Evolutionary conservation across 768 basidiomycete species (phyloP), one percentile per base, ranked within the genome.

Genomic region (Piloderma croceum): DNA sequence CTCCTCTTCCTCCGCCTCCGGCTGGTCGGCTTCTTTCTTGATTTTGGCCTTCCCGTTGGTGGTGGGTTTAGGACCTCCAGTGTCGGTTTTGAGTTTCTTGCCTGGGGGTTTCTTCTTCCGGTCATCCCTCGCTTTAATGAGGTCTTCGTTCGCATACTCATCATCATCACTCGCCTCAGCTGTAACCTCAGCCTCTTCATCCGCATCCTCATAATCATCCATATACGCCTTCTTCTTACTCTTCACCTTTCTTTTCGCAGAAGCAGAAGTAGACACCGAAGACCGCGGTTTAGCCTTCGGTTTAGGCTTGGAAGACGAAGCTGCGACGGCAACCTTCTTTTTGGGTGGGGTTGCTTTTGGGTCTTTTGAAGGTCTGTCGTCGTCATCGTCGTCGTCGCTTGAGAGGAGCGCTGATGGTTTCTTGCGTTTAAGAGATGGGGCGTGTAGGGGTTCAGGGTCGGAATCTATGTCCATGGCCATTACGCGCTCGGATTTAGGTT

Each of bases 371-470:
- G 50, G 49, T 5, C 34, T 25, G 5, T 58, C 38, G 20, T 53
- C 50, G 24, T 62, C 62, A 12, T 67, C 68, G 12, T 69, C 66
- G 18, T 68, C 68, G 22, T 70, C 69, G 41, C 64, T 69, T 2
- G 64, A 62, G 10, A 63, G 38, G 11, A 68, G 33, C 6, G 60
- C 53, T 3, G 54, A 38, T 3, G 47, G 29, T 39, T 62, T 62
- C 50, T 63, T 65, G 19, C 62, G 61, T 38, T 67, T 67, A 25
- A 49, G 35, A 6, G 42, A 39, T 6, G 46, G 29, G 24, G 46
- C 51, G 25, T 45, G 38, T 15, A 21, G 34, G 7, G 53, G 43
- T 15, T 47, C 51, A 10, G 51, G 57, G 19, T 61, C 60, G 27
- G 50, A 51, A 25, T 57, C 57, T 6, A 44, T 33, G 17, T 50